Evolutionary conservation across 495 filamentous ascomycete genomes (phyloP), one percentile per base, ranked within the genome.

Genomic region (Staphylotrichum tortipilum): DNA sequence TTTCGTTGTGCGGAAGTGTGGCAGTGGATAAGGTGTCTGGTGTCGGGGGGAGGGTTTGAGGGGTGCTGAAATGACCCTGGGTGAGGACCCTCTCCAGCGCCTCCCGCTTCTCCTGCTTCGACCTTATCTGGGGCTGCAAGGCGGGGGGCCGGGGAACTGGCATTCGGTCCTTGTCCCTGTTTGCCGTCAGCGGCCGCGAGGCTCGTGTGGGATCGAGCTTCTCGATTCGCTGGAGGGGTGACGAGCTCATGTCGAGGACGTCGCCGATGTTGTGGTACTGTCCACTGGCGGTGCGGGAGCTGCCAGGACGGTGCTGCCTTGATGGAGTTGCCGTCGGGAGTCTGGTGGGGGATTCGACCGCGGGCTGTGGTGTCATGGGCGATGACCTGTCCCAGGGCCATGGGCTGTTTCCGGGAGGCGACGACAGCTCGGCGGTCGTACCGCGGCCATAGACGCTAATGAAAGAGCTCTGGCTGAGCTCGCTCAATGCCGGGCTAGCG

Each of bases 381-480:
- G n/a, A 47, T 29, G 56, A 54, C 2, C 63, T 66, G 47, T 71
- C 67, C 53, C 62, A 38, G 11, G 50, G 50, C 14, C 52, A 52
- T 11, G 60, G 47, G 30, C 61, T 57, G 7, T 49, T 49, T 0
- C 62, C 42, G 1, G 65, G 56, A 3, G 53, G 50, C 3, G 60
- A 54, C 3, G 48, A 37, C 43, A 51, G 55, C 14, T 57, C 60
- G 3, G 53, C 54, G 28, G 57, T 48, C 19, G 54, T 53, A 48
- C 65, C 70, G 14, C 69, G 62, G 14, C 79, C 84, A 48, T 83
- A 82, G 6, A 86, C 71, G 58, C 81, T 83, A 10, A 85, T 56
- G 54, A 89, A 86, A 26, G 84, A 88, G 57, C 84, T 87, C 63
- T 91, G 85, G 58, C 86, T 89, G 23, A 91, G 73, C 15, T 86